Base-by-base conservation (phyloP, 2,329 filamentous ascomycete species). In the Scedosporium apiospermum region DNA sequence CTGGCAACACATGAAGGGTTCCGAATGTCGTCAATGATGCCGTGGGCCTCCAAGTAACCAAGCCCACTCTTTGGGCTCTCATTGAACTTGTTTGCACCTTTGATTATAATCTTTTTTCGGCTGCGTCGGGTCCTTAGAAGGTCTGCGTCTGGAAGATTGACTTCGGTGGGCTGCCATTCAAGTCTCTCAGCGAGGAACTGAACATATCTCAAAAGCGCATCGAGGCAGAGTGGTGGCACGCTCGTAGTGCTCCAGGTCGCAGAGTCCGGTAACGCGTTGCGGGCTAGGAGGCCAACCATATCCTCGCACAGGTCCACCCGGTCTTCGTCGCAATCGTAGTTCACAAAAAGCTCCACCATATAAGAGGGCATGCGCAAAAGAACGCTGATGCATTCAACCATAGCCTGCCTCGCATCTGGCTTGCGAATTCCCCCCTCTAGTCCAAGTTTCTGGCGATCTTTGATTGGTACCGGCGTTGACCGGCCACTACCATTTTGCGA, bases 211-310 rank as follows among this genome's bases (percentile, higher is more conserved):
- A 99, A 80, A 10, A 99, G 79, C 9, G 95, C 92, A 75, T 99
- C 95, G 23, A 99, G 80, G 69, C 95, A 99, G 2, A 99, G 78
- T 0, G 95, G 95, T 16, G 95, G 95, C 1, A 99, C 96, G 71
- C 96, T 99, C 4, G 93, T 97, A 10, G 95, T 99, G 73, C 96
- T 99, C 95, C 95, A 99, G 5, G 93, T 97, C 5, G 93, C 95
- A 7, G 95, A 96, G 73, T 99, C 95, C 0, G 95, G 96, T 66
- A 99, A 89, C 2, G 95, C 95, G 72, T 97, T 99, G 64, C 95
- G 85, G 21, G 95, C 93, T 16, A 99, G 79, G 41, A 99, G 82
- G 0, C 95, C 93, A 64, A 99, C 86, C 83, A 98, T 89, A 71
- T 99, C 96, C 77, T 96, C 90, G 70, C 95, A 99, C 4, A 99